Conservation (phyloP, 1,284 basidiomycete species). For the Tylopilus sp. region DNA sequence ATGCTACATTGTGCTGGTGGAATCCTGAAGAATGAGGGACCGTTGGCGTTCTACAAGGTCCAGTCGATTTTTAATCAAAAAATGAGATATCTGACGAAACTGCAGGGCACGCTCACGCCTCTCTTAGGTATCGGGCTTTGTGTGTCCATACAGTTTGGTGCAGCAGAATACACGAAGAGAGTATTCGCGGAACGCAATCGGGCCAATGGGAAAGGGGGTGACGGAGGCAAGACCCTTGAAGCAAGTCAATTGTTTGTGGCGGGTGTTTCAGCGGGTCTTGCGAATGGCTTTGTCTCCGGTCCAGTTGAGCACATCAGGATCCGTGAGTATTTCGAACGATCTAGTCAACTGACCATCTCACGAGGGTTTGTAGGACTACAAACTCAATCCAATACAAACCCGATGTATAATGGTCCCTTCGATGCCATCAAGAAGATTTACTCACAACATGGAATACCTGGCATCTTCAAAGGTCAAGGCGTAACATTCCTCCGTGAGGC, state of each 20-base stretch:
- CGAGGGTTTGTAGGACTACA: conserved; percentile 67
- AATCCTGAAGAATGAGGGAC: conserved; percentile 89
- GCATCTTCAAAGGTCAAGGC: conserved; percentile 91
- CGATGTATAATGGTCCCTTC: conserved; percentile 77
- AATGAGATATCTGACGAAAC: conserved; percentile 1
- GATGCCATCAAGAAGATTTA: conserved; percentile 86
- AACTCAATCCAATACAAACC: conserved; percentile 77
- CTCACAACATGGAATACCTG: conserved; percentile 70
- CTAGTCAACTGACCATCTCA: conserved; percentile 3
- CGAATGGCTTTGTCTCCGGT: conserved; percentile 90
- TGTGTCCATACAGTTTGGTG: conserved; percentile 96
- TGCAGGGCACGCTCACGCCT: conserved; percentile 88
- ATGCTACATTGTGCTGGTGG: conserved; percentile 88
- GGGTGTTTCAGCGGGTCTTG: conserved; percentile 84
- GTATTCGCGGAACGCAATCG: conserved; percentile 67
- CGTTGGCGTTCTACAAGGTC: conserved; percentile 95
- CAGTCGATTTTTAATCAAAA: conserved; percentile 9
- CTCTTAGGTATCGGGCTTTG: conserved; percentile 92
- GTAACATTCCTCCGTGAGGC: conserved; percentile 89
- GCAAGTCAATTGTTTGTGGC: conserved; percentile 72
- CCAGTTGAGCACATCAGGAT: conserved; percentile 99
- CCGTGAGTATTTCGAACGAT: conserved; percentile 52
- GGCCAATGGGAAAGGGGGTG: conserved; percentile 54
- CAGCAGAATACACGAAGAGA: conserved; percentile 88
- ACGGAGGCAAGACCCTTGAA: conserved; percentile 56